These are phyloP conservation scores for Prunus dulcis DNA, from an alignment of 306 rosid genomes.

Conservation along the genomic window DNA sequence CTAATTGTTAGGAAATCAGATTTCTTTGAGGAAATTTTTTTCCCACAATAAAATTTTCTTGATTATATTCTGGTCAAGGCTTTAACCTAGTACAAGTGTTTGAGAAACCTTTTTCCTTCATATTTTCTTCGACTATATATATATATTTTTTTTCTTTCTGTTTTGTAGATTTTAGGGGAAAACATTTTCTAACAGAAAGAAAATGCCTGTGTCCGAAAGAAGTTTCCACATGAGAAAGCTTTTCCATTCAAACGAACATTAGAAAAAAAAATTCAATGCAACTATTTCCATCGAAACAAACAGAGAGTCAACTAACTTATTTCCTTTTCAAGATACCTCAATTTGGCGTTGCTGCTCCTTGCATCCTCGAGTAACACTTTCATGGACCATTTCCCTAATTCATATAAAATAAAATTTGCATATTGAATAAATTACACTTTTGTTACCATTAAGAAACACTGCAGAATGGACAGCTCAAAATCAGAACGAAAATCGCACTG, in stretches of 20 bases:
- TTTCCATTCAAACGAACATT: not conserved
- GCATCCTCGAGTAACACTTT: conserved; percentile 76
- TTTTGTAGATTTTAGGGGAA: not conserved
- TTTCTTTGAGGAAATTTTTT: not conserved
- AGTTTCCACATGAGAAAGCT: not conserved
- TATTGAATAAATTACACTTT: conserved; percentile 13
- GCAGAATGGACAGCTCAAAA: conserved; percentile 5
- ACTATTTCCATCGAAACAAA: not conserved
- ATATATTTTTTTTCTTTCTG: not conserved
- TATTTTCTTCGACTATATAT: not conserved
- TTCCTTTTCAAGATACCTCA: conserved; percentile 51
- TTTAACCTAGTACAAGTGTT: not conserved
- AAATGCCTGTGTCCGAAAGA: not conserved
- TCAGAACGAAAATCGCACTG: conserved; percentile 16
- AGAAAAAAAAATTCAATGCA: not conserved
- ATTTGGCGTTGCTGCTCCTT: conserved; percentile 94
- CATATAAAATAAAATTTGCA: conserved; percentile 15
- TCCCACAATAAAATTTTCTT: not conserved
- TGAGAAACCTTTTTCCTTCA: not conserved
- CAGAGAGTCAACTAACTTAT: not conserved
- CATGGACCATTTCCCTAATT: conserved; percentile 77
- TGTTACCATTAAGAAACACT: conserved; percentile 7
- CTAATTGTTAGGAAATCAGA: not conserved
- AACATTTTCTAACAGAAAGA: not conserved
- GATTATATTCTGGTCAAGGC: not conserved